These are phyloP conservation scores for Fusarium sp. DNA, from an alignment of 2,329 filamentous ascomycete genomes.

Conservation along the genomic window DNA sequence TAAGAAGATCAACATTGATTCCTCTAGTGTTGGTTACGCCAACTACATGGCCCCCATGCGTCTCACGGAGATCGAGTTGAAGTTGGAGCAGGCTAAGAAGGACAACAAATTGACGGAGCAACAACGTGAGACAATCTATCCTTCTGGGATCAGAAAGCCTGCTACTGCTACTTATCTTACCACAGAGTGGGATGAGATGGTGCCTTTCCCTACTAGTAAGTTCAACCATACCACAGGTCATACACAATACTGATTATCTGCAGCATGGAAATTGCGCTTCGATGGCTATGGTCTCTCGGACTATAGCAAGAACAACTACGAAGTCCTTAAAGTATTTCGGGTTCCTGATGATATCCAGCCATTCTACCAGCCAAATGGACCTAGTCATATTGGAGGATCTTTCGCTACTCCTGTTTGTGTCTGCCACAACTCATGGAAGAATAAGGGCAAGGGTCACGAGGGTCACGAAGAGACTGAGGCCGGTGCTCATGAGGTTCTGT, in stretches of 20 bases:
- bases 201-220: conserved; percentile 39
- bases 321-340: background rate
- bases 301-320: conserved; percentile 4
- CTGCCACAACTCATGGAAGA: background rate
- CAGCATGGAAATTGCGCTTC: conserved; percentile 29
- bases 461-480: background rate
- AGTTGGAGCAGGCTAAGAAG: conserved; percentile 8
- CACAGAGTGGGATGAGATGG: conserved; percentile 38
- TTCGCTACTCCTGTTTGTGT: conserved; percentile 16
- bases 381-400: conserved; percentile 3
- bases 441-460: background rate
- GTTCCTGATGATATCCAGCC: conserved; percentile 9
- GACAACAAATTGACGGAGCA: background rate
- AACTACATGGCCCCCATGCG: conserved; percentile 37
- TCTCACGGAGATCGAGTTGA: conserved; percentile 23
- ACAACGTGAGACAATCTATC: conserved; percentile 2
- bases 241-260: background rate
- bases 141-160: conserved; percentile 11
- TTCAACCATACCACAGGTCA: background rate
- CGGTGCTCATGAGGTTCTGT: background rate
- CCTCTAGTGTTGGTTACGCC: conserved; percentile 25
- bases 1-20: conserved; percentile 32
- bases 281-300: conserved; percentile 26
- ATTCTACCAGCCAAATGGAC: conserved; percentile 7
- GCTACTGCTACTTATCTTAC: conserved; percentile 37